These are phyloP conservation scores for Mikania micrantha DNA, from an alignment of 129 eudicot genomes.

Conservation along the genomic window DNA sequence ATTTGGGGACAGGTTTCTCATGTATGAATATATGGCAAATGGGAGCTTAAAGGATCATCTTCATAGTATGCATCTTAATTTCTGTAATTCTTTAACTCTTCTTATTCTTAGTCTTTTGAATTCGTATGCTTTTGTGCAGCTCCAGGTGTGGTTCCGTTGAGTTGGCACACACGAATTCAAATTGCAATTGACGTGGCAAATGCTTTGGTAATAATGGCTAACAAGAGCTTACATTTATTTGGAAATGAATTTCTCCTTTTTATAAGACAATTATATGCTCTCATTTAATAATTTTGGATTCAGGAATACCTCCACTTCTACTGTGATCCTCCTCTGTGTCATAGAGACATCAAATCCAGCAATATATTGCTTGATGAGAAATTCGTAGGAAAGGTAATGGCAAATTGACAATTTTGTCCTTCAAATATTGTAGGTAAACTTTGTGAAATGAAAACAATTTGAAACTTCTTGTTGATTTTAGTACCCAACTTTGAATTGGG, in stretches of 20 bases:
- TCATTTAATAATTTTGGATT: constrained; percentile 22
- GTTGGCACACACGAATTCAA: constrained; percentile 86
- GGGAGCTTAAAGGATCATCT: constrained; percentile 98
- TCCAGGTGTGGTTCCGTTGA: constrained; percentile 55
- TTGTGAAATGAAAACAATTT: not conserved
- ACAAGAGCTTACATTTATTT: not conserved
- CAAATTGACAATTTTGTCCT: constrained; percentile 5
- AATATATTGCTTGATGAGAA: constrained; percentile 84
- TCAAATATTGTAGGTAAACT: not conserved
- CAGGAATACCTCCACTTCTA: constrained; percentile 98
- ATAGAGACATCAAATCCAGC: constrained; percentile 95
- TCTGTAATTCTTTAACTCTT: not conserved
- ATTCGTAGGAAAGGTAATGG: constrained; percentile 70
- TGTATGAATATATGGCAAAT: constrained; percentile 83
- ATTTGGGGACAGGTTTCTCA: constrained; percentile 64
- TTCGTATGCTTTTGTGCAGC: constrained; percentile 46
- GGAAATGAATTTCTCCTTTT: not conserved
- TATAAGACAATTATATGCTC: not conserved
- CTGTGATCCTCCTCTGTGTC: constrained; percentile 96
- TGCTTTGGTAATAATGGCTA: constrained; percentile 61
- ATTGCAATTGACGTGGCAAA: constrained; percentile 98
- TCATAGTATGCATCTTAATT: constrained; percentile 50
- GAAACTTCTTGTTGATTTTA: not conserved
- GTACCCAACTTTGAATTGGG: not conserved
- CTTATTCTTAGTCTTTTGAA: not conserved